A percentile compares a stretch with the other conserved stretches of the same genome.
These are phyloP conservation scores for Candida taoyuanica DNA, from an alignment of 805 yeast species.

Conservation along the genomic window DNA sequence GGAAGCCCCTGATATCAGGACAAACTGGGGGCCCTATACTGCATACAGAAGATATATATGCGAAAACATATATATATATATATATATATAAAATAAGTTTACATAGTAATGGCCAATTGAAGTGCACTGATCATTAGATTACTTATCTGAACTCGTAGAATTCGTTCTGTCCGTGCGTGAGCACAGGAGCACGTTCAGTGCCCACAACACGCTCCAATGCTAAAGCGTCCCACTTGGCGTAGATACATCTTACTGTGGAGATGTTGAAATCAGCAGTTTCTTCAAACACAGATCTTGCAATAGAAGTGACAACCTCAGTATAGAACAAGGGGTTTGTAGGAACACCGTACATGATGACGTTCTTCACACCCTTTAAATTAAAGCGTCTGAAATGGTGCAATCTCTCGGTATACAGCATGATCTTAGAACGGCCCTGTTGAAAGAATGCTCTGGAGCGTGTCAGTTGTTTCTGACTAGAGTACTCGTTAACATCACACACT, in stretches of 20 bases:
- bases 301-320: conserved; percentile 63
- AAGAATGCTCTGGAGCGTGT: conserved; percentile 70
- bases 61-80: too few species aligned
- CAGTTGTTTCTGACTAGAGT: conserved; percentile 65
- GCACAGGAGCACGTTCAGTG: conserved; percentile 57
- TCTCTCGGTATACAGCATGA: conserved; percentile 89
- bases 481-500: conserved; percentile 78
- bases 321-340: conserved; percentile 86
- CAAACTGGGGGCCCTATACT: too few species aligned
- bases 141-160: conserved; percentile 58
- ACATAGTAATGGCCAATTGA: too few species aligned
- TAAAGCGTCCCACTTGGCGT: conserved; percentile 74
- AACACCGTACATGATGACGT: conserved; percentile 72
- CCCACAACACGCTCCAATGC: conserved; percentile 85
- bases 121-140: too few species aligned
- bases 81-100: too few species aligned
- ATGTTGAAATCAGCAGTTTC: conserved; percentile 52
- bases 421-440: conserved; percentile 53
- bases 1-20: conserved; percentile 3
- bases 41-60: too few species aligned
- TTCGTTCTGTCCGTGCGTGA: conserved; percentile 69
- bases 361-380: conserved; percentile 80
- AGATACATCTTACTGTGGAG: conserved; percentile 56
- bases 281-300: conserved; percentile 53
- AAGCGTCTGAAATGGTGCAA: conserved; percentile 87